Conservation (phyloP, 495 filamentous ascomycete genomes). For the Xylaria cubensis region DNA sequence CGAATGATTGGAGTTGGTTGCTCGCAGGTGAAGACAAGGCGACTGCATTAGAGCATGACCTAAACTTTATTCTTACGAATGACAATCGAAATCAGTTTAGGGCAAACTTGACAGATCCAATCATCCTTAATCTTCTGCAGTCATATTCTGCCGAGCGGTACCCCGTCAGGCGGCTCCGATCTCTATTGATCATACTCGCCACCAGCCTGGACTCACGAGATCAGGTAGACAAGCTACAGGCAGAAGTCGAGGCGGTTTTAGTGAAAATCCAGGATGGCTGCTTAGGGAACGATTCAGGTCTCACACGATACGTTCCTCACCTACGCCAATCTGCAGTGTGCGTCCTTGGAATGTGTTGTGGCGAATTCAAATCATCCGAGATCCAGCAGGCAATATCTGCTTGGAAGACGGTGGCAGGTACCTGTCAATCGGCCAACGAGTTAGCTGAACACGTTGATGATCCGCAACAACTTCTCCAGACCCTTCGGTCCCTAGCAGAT, state of each 20-base stretch:
- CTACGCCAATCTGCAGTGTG: conserved; percentile 63
- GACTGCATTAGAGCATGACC: conserved; percentile 56
- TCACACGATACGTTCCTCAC: conserved; percentile 62
- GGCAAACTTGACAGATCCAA: conserved; percentile 44
- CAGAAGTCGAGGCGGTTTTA: conserved; percentile 48
- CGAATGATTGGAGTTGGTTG: conserved; percentile 53
- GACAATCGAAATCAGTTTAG: conserved; percentile 36
- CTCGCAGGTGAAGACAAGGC: conserved; percentile 53
- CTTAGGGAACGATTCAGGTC: conserved; percentile 59
- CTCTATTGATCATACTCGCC: conserved; percentile 47
- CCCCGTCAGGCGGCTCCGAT: conserved; percentile 52
- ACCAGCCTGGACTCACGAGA: conserved; percentile 44
- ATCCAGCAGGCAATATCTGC: conserved; percentile 55
- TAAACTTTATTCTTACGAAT: conserved; percentile 48
- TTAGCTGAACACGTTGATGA: conserved; percentile 68
- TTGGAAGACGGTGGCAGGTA: conserved; percentile 61
- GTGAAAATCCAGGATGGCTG: conserved; percentile 39
- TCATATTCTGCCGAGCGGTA: conserved; percentile 51
- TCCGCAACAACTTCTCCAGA: conserved; percentile 61
- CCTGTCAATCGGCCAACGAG: conserved; percentile 55
- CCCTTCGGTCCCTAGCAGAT: conserved; percentile 74
- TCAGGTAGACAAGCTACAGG: conserved; percentile 40
- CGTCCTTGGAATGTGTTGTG: conserved; percentile 60
- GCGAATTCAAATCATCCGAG: conserved; percentile 51
- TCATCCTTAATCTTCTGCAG: conserved; percentile 47